Conservation (phyloP, 1,284 basidiomycete genomes). For the Mycena citricolor region DNA sequence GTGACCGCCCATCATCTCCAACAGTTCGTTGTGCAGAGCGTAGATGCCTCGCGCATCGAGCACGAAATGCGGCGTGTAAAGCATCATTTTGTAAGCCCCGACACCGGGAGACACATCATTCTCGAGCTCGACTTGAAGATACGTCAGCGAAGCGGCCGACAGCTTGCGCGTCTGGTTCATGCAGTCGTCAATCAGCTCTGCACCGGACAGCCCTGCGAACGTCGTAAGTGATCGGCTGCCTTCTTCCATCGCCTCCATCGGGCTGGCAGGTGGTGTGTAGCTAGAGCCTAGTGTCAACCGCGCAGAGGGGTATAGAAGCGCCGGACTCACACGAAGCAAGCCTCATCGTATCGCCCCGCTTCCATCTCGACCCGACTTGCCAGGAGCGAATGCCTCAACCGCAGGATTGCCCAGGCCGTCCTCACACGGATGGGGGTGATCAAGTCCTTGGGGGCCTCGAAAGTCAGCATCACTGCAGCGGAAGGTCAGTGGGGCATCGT, state of each 20-base stretch:
- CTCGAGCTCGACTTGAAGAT: conserved; percentile 3
- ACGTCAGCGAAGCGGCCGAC: conserved; percentile 6
- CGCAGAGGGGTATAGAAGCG: too few relatives aligned
- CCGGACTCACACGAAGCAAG: conserved; percentile 14
- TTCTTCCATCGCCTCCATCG: conserved; percentile 4
- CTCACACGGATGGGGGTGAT: conserved; percentile 12
- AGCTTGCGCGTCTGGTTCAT: conserved; percentile 10
- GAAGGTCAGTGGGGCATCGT: too few relatives aligned
- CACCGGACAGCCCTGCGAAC: conserved; percentile 4
- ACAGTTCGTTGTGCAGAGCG: neutral
- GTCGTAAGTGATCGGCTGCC: neutral
- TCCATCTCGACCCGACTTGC: conserved; percentile 20
- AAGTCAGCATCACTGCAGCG: conserved; percentile 13
- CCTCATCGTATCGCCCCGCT: conserved; percentile 16
- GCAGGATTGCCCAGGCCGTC: conserved; percentile 17
- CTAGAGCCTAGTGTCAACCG: too few relatives aligned
- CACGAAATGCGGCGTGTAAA: conserved; percentile 4
- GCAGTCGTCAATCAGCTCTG: conserved; percentile 2
- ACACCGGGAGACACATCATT: conserved; percentile 3
- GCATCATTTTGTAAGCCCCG: conserved; percentile 9
- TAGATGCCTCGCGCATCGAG: conserved; percentile 6
- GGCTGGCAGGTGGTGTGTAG: conserved; percentile 13
- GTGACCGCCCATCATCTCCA: conserved; percentile 10
- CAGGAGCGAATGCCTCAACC: conserved; percentile 13
- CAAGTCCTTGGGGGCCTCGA: conserved; percentile 7